Evolutionary conservation across 345 rosid genomes (phyloP).

Genomic region (Aquilaria sinensis): DNA sequence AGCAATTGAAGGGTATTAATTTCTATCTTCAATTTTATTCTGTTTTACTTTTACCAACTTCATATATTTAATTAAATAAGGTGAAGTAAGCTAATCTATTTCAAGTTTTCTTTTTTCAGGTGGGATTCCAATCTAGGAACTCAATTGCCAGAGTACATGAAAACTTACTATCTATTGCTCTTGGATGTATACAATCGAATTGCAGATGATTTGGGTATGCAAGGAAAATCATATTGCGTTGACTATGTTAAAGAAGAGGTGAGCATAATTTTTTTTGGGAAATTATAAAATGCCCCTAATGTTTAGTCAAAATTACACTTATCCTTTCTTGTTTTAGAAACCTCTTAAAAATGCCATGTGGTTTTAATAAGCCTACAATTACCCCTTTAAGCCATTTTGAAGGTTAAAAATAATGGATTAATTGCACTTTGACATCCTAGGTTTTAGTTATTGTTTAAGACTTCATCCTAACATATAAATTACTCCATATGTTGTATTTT

Average conservation of each 20-base stretch:
- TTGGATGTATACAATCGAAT: constrained; percentile 20
- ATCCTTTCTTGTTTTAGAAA: too few species aligned
- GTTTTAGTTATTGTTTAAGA: too few species aligned
- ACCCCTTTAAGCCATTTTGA: too few species aligned
- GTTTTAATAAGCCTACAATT: too few species aligned
- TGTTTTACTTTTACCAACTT: not conserved
- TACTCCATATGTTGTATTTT: too few species aligned
- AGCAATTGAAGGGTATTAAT: constrained; percentile 18
- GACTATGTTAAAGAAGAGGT: constrained; percentile 26
- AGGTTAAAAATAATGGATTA: too few species aligned
- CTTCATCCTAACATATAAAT: too few species aligned
- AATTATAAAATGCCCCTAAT: too few species aligned
- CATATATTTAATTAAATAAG: too few species aligned
- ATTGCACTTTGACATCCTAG: too few species aligned
- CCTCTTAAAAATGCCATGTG: too few species aligned
- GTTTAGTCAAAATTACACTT: too few species aligned
- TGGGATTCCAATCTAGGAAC: constrained; percentile 11
- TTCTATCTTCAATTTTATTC: not conserved
- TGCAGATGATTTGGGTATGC: constrained; percentile 9
- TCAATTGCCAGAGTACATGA: constrained; percentile 25
- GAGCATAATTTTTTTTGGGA: not conserved
- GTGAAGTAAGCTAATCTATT: not conserved
- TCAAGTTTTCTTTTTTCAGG: constrained; percentile 4
- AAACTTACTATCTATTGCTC: constrained; percentile 19
- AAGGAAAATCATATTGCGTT: constrained; percentile 15